Conservation (phyloP, 257 asterid genomes). For the Salvia miltiorrhiza region DNA sequence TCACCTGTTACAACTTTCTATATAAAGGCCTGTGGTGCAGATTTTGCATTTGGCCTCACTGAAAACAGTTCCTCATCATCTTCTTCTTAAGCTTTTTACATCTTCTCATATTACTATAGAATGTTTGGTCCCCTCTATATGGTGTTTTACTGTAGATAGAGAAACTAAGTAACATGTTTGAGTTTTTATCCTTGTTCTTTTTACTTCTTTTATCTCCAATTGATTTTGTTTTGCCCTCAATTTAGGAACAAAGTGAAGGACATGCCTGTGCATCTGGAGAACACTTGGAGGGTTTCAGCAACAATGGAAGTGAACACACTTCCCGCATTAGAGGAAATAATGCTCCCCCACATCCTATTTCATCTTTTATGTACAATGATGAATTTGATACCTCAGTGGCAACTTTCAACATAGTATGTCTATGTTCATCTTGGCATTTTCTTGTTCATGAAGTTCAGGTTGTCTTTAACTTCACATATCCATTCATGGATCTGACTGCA, state of each 20-base stretch:
- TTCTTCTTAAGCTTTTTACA: not conserved
- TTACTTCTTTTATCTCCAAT: not conserved
- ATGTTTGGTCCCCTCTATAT: not conserved
- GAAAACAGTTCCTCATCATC: not conserved
- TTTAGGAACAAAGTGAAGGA: slow-evolving; percentile 60
- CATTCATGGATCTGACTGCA: slow-evolving; percentile 36
- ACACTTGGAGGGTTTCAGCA: slow-evolving; percentile 41
- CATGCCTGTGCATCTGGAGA: slow-evolving; percentile 54
- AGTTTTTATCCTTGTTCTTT: not conserved
- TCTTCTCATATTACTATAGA: not conserved
- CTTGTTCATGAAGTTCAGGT: slow-evolving; percentile 9
- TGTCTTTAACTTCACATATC: slow-evolving; percentile 6
- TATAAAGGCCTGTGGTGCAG: not conserved
- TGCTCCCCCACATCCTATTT: slow-evolving; percentile 35
- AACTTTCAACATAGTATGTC: slow-evolving; percentile 65
- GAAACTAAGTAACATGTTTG: not conserved
- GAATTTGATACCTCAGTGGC: slow-evolving; percentile 58
- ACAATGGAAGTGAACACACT: slow-evolving; percentile 38
- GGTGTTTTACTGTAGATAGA: not conserved
- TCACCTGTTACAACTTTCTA: not conserved
- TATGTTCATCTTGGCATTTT: slow-evolving; percentile 5
- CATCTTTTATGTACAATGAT: slow-evolving; percentile 40
- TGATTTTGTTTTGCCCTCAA: not conserved
- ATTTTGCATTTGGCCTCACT: not conserved
- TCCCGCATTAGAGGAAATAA: slow-evolving; percentile 40